Evolutionary conservation across 2,329 filamentous ascomycete species (phyloP), one percentile per base, ranked within the genome.

Genomic region (Diplodia mutila): DNA sequence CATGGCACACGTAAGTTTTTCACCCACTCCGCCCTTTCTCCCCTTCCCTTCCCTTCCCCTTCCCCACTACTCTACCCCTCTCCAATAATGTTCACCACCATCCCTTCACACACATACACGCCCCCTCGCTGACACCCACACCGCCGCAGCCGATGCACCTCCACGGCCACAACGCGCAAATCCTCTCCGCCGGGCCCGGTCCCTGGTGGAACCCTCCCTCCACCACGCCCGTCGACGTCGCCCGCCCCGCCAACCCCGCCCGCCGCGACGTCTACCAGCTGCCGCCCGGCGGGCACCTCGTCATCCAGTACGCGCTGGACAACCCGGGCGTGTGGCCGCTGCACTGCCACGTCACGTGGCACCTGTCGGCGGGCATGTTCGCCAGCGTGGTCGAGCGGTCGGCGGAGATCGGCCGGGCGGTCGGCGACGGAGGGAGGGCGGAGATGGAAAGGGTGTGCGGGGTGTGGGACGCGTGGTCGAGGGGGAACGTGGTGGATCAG

Each of bases 91-190:
- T n/a, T n/a, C n/a, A n/a, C n/a, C n/a, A n/a, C n/a, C n/a, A n/a
- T n/a, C n/a, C n/a, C n/a, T n/a, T n/a, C n/a, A n/a, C n/a, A n/a
- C n/a, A n/a, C n/a, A n/a, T n/a, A n/a, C n/a, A n/a, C n/a, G n/a
- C n/a, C n/a, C n/a, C n/a, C n/a, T n/a, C n/a, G 4, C 16, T 23
- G 2, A 27, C 27, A 63, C 25, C 11, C 5, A 18, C 23, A 18
- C 49, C 51, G 4, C 14, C 23, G 4, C 25, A 55, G 52, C 64
- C 64, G 2, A 66, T 66, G 64, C 80, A 82, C 71, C 71, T 84
- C 18, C 82, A 84, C 75, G 81, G 82, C 25, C 82, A 84, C 71
- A 81, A 84, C 71, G 79, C 82, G 72, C 80, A 78, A 66, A 70
- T 83, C 18, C 77, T 84, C 3, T 77, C 78, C 14, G 73, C 77